These are phyloP conservation scores for Claviceps pusilla DNA, from an alignment of 2,329 filamentous ascomycete species.

Conservation along the genomic window DNA sequence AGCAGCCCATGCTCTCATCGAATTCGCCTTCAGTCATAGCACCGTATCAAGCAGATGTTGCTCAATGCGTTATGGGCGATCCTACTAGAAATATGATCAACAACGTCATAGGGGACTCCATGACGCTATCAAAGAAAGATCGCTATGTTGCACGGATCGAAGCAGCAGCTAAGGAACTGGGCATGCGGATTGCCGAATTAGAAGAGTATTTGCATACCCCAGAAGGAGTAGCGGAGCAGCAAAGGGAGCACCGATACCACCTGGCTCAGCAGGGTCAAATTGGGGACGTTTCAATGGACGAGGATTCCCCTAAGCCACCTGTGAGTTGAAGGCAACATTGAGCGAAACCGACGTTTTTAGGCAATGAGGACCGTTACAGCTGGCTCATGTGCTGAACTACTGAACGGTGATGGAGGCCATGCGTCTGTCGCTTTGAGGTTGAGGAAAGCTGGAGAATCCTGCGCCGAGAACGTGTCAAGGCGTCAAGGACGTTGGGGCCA, in stretches of 20 bases:
- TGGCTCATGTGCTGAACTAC: background rate
- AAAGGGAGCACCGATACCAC: constrained; percentile 8
- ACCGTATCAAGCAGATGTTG: constrained; percentile 12
- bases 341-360: background rate
- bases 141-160: constrained; percentile 38
- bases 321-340: background rate
- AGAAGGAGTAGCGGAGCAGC: constrained; percentile 15
- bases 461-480: background rate
- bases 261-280: constrained; percentile 11
- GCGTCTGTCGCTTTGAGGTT: background rate
- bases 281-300: constrained; percentile 5
- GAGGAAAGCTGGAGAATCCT: background rate
- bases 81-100: constrained; percentile 11
- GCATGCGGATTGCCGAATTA: constrained; percentile 35
- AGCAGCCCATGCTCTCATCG: background rate
- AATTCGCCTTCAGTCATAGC: background rate
- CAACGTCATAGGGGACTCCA: constrained; percentile 32
- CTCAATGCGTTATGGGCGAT: constrained; percentile 19
- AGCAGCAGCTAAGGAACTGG: constrained; percentile 38
- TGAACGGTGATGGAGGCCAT: background rate
- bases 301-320: constrained; percentile 1
- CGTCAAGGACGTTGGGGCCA: background rate
- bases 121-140: constrained; percentile 26
- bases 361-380: background rate
- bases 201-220: constrained; percentile 25